These are phyloP conservation scores for Trametes hirsuta DNA, from an alignment of 1,284 basidiomycete genomes.

Conservation along the genomic window DNA sequence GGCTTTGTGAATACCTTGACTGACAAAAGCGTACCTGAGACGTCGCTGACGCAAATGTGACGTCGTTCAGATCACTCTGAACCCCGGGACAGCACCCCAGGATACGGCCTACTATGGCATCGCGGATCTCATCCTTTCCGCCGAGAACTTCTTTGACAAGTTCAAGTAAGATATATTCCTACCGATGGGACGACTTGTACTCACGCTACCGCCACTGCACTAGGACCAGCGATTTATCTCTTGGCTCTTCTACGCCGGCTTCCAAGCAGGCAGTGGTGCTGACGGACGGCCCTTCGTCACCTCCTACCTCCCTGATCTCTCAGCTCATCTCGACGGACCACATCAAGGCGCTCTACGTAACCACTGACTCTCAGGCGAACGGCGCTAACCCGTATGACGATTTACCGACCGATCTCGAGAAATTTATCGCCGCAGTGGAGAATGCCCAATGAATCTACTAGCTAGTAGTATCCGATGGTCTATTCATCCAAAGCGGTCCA, in stretches of 20 bases:
- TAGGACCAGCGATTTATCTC: slow-evolving; percentile 24
- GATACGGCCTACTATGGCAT: slow-evolving; percentile 26
- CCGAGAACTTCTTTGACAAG: slow-evolving; percentile 27
- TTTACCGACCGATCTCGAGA: slow-evolving; percentile 24
- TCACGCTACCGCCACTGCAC: not conserved
- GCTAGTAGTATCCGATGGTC: no score
- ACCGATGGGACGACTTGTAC: not conserved
- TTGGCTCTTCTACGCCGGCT: slow-evolving; percentile 26
- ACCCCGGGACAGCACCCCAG: slow-evolving; percentile 25
- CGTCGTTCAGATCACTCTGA: slow-evolving; percentile 24
- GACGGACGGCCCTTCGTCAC: slow-evolving; percentile 31
- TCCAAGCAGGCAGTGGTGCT: slow-evolving; percentile 34
- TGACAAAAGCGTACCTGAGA: not conserved
- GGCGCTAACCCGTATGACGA: slow-evolving; percentile 28
- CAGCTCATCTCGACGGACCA: slow-evolving; percentile 38
- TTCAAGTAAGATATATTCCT: slow-evolving; percentile 25
- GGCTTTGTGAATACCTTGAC: slow-evolving; percentile 16
- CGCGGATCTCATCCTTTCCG: slow-evolving; percentile 30
- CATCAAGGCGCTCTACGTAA: slow-evolving; percentile 44
- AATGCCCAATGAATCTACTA: slow-evolving; percentile 8
- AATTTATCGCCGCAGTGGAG: slow-evolving; percentile 21
- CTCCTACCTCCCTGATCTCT: slow-evolving; percentile 40
- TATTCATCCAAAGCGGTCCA: no score
- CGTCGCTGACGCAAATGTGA: slow-evolving; percentile 19
- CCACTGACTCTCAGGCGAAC: slow-evolving; percentile 31